Evolutionary conservation across 2,329 filamentous ascomycete genomes (phyloP).

Genomic region (Penicillium sp.): DNA sequence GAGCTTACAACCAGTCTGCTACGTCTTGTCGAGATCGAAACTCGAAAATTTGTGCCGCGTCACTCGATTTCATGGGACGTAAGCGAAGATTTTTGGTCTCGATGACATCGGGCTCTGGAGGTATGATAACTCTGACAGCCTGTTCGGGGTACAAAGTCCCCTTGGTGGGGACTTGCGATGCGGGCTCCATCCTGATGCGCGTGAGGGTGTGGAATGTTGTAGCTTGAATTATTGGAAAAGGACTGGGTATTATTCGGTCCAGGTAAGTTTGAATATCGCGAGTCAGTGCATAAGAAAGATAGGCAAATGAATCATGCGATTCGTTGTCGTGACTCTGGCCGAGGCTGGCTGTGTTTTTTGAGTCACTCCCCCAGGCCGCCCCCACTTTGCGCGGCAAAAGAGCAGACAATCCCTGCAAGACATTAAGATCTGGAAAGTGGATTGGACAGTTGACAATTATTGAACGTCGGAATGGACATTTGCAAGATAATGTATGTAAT

Average conservation of each 20-base stretch:
- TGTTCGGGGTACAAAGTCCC: constrained; percentile 18
- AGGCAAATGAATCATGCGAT: no score
- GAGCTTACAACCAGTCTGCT: constrained; percentile 32
- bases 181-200: not conserved
- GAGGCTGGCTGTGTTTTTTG: not conserved
- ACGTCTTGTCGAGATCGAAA: constrained; percentile 30
- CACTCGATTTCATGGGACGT: constrained; percentile 20
- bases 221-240: not conserved
- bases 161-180: not conserved
- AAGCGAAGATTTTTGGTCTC: constrained; percentile 24
- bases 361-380: not conserved
- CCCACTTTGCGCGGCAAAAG: not conserved
- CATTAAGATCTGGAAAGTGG: not conserved
- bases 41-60: constrained; percentile 27
- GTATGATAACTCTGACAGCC: constrained; percentile 17
- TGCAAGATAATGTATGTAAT: constrained; percentile 5
- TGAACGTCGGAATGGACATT: not conserved
- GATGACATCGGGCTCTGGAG: constrained; percentile 9
- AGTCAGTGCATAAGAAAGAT: no score
- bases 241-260: no score
- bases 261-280: not conserved
- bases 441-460: not conserved
- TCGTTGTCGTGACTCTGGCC: not conserved
- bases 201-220: not conserved
- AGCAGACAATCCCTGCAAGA: not conserved